phyloP scores from a whole-genome alignment of 495 filamentous ascomycete genomes.

The Neurospora tetraspora region DNA sequence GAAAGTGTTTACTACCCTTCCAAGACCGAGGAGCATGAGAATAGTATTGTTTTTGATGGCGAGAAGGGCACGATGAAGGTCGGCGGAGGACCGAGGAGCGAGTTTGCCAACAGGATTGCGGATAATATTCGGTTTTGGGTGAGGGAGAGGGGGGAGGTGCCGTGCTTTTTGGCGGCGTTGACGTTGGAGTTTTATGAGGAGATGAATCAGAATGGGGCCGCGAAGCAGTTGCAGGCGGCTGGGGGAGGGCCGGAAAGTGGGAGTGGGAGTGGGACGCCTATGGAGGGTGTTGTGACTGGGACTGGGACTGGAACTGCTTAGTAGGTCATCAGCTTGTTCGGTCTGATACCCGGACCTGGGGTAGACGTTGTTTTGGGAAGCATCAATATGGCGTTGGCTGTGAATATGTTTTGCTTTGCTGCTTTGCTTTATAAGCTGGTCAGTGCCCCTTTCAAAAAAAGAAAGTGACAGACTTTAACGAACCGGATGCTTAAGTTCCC shows the following conservation, averaged over 20 bases:
- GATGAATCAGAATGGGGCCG: constrained; percentile 10
- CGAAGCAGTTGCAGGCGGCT: neutral
- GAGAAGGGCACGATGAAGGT: constrained; percentile 97
- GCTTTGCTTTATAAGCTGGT: neutral
- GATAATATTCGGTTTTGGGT: constrained; percentile 90
- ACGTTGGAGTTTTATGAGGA: constrained; percentile 90
- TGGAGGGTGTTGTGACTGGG: neutral
- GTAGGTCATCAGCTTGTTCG: neutral
- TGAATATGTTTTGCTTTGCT: neutral
- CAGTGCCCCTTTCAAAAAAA: neutral
- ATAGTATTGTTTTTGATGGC: constrained; percentile 92
- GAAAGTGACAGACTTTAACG: neutral
- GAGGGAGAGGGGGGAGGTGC: constrained; percentile 78
- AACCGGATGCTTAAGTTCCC: neutral
- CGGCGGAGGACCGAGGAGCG: constrained; percentile 73
- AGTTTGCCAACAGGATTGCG: constrained; percentile 74
- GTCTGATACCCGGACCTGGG: neutral
- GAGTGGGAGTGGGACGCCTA: neutral
- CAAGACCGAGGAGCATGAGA: constrained; percentile 61
- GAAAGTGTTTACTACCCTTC: constrained; percentile 69
- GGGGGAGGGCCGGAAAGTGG: neutral
- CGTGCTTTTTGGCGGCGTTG: constrained; percentile 81
- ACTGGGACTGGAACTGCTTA: neutral
- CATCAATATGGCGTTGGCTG: neutral
- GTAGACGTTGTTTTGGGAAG: neutral